Evolutionary conservation across 345 rosid genomes (phyloP).

Genomic region (Abelmoschus esculentus): DNA sequence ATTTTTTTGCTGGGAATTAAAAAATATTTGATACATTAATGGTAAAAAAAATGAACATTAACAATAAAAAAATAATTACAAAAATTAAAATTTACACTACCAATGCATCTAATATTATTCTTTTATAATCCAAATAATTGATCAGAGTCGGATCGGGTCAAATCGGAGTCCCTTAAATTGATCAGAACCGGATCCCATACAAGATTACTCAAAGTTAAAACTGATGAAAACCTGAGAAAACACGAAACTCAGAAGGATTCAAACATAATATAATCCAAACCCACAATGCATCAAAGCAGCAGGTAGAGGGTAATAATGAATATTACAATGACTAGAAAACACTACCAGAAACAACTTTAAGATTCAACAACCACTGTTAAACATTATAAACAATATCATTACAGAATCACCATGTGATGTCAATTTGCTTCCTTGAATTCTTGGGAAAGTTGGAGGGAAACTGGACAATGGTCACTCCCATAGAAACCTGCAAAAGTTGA

Average conservation of each 20-base stretch:
- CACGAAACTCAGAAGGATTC: background rate
- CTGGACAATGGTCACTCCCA: conserved; percentile 95
- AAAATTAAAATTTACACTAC: too few relatives aligned
- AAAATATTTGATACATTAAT: too few relatives aligned
- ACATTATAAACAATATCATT: background rate
- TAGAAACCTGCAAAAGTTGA: conserved; percentile 50
- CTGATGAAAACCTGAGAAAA: too few relatives aligned
- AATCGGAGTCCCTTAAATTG: too few relatives aligned
- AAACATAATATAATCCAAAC: background rate
- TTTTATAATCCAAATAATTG: too few relatives aligned
- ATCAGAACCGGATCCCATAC: too few relatives aligned
- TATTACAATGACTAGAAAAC: background rate
- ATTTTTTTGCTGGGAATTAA: too few relatives aligned
- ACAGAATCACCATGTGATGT: background rate
- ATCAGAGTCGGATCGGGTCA: too few relatives aligned
- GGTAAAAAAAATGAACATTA: too few relatives aligned
- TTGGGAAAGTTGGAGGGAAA: conserved; percentile 61
- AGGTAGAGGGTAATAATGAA: background rate
- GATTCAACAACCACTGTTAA: background rate
- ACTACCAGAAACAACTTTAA: background rate
- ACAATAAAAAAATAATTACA: too few relatives aligned
- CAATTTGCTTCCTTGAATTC: conserved; percentile 1
- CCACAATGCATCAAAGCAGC: background rate
- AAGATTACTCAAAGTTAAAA: too few relatives aligned
- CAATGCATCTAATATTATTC: too few relatives aligned